Evolutionary conservation across 306 rosid genomes (phyloP).

Genomic region (Neltuma alba): DNA sequence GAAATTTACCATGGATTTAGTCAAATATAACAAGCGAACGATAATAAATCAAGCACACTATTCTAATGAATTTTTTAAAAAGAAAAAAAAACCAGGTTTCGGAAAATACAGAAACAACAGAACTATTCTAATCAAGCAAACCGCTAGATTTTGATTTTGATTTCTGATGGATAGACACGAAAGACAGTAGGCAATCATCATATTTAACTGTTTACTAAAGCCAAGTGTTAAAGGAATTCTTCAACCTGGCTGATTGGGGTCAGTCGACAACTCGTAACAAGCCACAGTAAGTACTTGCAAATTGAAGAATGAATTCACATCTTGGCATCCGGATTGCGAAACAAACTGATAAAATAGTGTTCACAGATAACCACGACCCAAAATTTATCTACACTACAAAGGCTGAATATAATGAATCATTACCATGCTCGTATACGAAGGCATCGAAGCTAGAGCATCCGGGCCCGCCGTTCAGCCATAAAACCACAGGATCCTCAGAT

Average conservation of each 20-base stretch:
- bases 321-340: not conserved
- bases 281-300: not conserved
- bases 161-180: not conserved
- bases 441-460: constrained; percentile 97
- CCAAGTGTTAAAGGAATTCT: too few relatives aligned
- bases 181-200: not conserved
- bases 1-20: constrained; percentile 32
- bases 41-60: not conserved
- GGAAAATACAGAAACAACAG: not conserved
- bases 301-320: not conserved
- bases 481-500: constrained; percentile 78
- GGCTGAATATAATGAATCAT: constrained; percentile 1
- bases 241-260: not conserved
- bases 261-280: too few relatives aligned
- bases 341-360: not conserved
- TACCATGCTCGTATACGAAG: constrained; percentile 91
- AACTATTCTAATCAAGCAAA: too few relatives aligned
- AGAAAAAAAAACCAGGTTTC: not conserved
- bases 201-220: too few relatives aligned
- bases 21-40: not conserved
- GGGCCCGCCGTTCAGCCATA: constrained; percentile 98
- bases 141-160: not conserved
- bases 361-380: too few relatives aligned
- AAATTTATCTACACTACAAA: not conserved
- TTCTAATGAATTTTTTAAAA: not conserved